These are phyloP conservation scores for Lotmaria passim DNA, from an alignment of 208 protist species.

Conservation along the genomic window DNA sequence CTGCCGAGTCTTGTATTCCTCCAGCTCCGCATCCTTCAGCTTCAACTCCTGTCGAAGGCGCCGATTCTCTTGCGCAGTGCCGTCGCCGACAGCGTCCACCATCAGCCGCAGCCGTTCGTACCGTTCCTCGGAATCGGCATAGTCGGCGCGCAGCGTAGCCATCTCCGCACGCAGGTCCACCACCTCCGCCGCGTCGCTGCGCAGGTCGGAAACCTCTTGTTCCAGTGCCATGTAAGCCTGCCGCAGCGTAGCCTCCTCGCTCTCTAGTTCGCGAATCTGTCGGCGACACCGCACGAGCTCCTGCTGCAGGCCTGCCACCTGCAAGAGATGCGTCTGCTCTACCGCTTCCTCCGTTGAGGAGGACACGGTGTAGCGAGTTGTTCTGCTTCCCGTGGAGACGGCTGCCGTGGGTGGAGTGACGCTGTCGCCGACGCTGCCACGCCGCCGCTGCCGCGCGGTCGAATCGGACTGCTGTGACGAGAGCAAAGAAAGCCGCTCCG, in stretches of 20 bases:
- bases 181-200: constrained; percentile 19
- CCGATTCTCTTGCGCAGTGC: constrained; percentile 35
- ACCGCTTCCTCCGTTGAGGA: constrained; percentile 28
- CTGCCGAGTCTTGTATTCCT: constrained; percentile 32
- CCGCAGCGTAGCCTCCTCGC: constrained; percentile 39
- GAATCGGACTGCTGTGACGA: constrained; percentile 20
- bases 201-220: constrained; percentile 27
- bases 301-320: constrained; percentile 62
- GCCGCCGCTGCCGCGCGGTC: background rate
- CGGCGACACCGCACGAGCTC: constrained; percentile 53
- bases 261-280: constrained; percentile 47
- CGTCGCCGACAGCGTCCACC: constrained; percentile 17
- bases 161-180: constrained; percentile 26
- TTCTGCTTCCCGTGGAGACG: background rate
- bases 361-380: background rate
- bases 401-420: constrained; percentile 1
- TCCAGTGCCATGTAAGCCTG: constrained; percentile 26
- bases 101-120: constrained; percentile 35
- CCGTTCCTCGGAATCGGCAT: constrained; percentile 34
- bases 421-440: constrained; percentile 5
- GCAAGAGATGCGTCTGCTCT: constrained; percentile 56
- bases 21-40: constrained; percentile 40
- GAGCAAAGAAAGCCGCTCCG: constrained; percentile 30
- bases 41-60: constrained; percentile 31
- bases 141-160: constrained; percentile 30